phyloP scores from a whole-genome alignment of 768 basidiomycete species.

The Mycena albidolilacea region DNA sequence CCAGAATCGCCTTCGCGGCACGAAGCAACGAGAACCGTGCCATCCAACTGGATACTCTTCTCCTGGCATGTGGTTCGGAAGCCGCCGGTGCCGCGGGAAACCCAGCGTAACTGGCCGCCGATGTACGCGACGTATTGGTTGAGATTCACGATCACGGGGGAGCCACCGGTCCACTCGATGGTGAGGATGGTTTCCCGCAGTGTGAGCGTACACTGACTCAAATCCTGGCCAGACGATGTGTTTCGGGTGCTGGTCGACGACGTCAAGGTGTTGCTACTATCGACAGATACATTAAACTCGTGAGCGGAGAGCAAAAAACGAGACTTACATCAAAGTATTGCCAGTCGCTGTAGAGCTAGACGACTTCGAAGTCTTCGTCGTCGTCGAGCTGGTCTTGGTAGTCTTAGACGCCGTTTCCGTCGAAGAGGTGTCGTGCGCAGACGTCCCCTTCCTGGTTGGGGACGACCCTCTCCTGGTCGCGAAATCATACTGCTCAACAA shows the following conservation, averaged over 20 bases:
- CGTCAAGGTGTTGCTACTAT: background rate
- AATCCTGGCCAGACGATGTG: background rate
- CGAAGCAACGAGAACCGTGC: background rate
- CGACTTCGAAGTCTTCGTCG: conserved; percentile 6
- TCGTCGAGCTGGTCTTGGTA: background rate
- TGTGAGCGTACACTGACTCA: conserved; percentile 20
- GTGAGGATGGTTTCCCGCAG: conserved; percentile 18
- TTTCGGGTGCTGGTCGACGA: background rate
- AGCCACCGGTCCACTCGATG: conserved; percentile 12
- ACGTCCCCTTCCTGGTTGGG: background rate
- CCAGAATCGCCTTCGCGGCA: conserved; percentile 16
- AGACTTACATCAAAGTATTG: conserved; percentile 3
- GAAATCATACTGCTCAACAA: background rate
- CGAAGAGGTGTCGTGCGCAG: background rate
- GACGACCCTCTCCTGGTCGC: background rate
- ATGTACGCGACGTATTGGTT: conserved; percentile 26
- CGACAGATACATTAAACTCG: conserved; percentile 3
- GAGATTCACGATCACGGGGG: conserved; percentile 13
- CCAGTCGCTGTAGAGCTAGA: background rate
- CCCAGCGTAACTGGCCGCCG: conserved; percentile 11
- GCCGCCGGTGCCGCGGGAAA: conserved; percentile 13
- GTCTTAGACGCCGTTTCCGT: background rate
- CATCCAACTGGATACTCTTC: conserved; percentile 20
- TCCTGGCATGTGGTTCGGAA: conserved; percentile 14
- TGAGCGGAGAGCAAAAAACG: conserved; percentile 7